Base-by-base conservation (phyloP, 805 yeast species). In the Crinitomyces ghanaensis region DNA sequence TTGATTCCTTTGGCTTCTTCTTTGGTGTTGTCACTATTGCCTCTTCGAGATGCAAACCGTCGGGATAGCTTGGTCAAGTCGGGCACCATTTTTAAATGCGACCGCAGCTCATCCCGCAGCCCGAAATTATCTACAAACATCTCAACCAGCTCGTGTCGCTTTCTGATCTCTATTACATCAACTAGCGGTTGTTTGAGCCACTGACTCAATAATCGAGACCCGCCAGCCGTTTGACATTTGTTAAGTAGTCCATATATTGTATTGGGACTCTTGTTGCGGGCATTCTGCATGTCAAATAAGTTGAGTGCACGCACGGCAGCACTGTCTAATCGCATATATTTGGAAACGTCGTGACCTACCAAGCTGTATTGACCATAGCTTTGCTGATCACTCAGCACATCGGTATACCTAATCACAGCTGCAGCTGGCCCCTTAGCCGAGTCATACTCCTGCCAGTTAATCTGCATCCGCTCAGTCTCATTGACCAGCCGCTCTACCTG, bases 161-260 rank as follows among this genome's bases (percentile, higher is more conserved):
- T 64, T 25, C 59, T 54, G 25, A 91, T 85, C 32, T 65, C 72
- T 0, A 45, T 49, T 7, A 67, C 50, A 43, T 74, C 73, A 34
- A 93, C 76, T 31, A 91, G 65, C 1, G 99, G 99, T 56, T 91
- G 98, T 50, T 88, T 91, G 40, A 91, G 65, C 98, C 98, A 91
- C 50, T 84, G 95, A 11, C 91, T 76, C 17, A 91, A 66, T 32
- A 86, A 58, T 42, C 97, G 68, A 1, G 88, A 63, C 5, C 99
- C 99, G n/a, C 91, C 84, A 2, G 74, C 67, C 3, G 93, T 78
- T 47, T 81, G 84, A 62, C 97, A 88, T 45, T 77, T 74, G 61
- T 91, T 88, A 46, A 91, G 61, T 28, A 91, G 64, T 17, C 93
- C 95, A 51, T 72, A 86, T 26, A 91, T 58, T n/a, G n/a, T n/a